Conservation (phyloP, 75 land plant species). For the Isoetes taiwanensis region DNA sequence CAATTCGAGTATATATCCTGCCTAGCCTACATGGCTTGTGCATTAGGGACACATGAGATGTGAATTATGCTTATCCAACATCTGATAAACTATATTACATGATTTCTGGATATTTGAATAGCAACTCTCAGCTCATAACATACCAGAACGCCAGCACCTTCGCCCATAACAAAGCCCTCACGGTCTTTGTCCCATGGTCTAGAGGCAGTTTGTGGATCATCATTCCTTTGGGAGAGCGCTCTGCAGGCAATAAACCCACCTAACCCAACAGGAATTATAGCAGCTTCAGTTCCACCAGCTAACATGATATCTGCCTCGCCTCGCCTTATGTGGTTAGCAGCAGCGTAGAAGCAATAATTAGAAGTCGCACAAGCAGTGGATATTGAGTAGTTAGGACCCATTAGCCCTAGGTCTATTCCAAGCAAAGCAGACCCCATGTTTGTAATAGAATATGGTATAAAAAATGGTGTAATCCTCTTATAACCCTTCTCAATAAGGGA, state of each 20-base stretch:
- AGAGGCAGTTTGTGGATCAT: conserved; percentile 34
- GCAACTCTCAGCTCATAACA: no score
- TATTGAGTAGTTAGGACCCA: conserved; percentile 42
- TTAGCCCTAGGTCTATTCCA: conserved; percentile 32
- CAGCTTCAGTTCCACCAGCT: conserved; percentile 44
- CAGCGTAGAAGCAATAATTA: conserved; percentile 37
- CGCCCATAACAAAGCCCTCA: conserved; percentile 37
- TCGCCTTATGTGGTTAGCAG: conserved; percentile 32
- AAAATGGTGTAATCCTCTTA: conserved; percentile 39
- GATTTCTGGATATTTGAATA: no score
- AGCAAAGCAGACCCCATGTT: conserved; percentile 40
- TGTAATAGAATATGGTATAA: conserved; percentile 35
- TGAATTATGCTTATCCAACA: background rate
- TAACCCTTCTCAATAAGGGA: conserved; percentile 30
- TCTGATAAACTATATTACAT: background rate
- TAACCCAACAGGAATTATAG: conserved; percentile 30
- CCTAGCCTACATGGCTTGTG: no score
- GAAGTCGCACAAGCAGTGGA: conserved; percentile 44
- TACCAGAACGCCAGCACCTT: conserved; percentile 14
- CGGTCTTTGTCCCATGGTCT: conserved; percentile 43
- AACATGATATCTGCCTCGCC: conserved; percentile 43
- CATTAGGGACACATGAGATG: background rate
- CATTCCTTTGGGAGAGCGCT: conserved; percentile 35
- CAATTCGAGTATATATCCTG: background rate
- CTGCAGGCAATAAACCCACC: conserved; percentile 43